phyloP scores from a whole-genome alignment of 164 flowering plant genomes.

The Vitis riparia region DNA sequence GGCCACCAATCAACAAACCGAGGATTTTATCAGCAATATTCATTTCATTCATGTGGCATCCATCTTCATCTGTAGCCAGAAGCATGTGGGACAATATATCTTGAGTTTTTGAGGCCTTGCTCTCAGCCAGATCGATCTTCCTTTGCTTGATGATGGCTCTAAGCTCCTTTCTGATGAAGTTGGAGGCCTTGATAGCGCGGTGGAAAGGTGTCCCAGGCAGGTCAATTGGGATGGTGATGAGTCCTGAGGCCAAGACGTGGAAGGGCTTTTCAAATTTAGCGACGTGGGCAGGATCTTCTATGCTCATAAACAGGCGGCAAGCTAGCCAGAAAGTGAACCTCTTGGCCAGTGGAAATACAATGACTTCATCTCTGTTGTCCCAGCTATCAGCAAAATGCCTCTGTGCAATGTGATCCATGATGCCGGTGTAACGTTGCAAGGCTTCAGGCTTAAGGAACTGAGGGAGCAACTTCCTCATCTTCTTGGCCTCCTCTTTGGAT shows the following conservation, averaged over 20 bases:
- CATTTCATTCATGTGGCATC: conserved; percentile 4
- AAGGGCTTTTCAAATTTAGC: not conserved
- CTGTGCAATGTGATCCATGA: conserved; percentile 13
- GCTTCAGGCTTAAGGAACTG: conserved; percentile 7
- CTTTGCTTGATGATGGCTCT: not conserved
- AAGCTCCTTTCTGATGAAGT: not conserved
- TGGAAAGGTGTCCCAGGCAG: not conserved
- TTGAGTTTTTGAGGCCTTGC: conserved; percentile 5
- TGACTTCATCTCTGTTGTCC: not conserved
- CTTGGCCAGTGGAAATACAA: conserved; percentile 4
- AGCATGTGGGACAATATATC: conserved; percentile 7
- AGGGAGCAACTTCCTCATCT: conserved; percentile 14
- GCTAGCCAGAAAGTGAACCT: conserved; percentile 7
- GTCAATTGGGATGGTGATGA: not conserved
- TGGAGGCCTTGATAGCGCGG: not conserved
- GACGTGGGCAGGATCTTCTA: not conserved
- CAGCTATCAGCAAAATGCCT: conserved; percentile 1
- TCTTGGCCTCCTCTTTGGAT: conserved; percentile 7
- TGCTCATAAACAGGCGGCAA: conserved; percentile 9
- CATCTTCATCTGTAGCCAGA: not conserved
- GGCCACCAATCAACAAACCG: conserved; percentile 5
- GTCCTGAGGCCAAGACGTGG: not conserved
- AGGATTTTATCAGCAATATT: conserved; percentile 9
- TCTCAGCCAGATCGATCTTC: conserved; percentile 1
- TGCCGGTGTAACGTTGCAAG: conserved; percentile 1